Evolutionary conservation across 2,329 filamentous ascomycete species (phyloP).

Genomic region (Sphaerulina populicola): DNA sequence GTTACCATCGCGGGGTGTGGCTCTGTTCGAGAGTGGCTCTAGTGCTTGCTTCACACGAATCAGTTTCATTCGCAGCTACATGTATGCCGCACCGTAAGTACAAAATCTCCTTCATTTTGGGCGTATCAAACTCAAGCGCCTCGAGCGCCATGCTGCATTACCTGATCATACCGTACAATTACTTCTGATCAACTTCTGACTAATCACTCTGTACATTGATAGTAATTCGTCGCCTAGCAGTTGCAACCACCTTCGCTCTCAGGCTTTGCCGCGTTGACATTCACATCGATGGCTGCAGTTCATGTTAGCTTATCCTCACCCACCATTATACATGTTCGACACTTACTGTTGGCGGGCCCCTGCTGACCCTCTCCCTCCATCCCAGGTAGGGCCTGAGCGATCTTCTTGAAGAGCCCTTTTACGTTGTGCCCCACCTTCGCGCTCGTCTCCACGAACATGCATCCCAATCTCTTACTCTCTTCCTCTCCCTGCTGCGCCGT

Average conservation of each 20-base stretch:
- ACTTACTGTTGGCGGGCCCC: constrained; percentile 71
- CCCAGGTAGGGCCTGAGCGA: constrained; percentile 92
- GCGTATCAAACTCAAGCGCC: neutral
- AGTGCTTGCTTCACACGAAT: neutral
- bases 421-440: constrained; percentile 97
- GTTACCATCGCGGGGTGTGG: too few relatives aligned
- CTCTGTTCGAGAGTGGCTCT: too few relatives aligned
- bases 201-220: constrained; percentile 5
- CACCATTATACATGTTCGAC: neutral
- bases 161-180: neutral
- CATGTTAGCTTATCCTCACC: constrained; percentile 15
- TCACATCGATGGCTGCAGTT: constrained; percentile 32
- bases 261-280: constrained; percentile 31
- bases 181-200: neutral
- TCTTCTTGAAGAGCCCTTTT: constrained; percentile 93
- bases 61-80: neutral
- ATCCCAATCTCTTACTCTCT: constrained; percentile 92
- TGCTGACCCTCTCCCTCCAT: constrained; percentile 88
- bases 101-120: neutral
- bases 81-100: neutral
- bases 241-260: constrained; percentile 34
- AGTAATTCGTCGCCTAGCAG: constrained; percentile 22
- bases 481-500: constrained; percentile 95
- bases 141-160: neutral
- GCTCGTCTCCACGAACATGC: constrained; percentile 99